phyloP scores from a whole-genome alignment of 2,329 filamentous ascomycete species.

The Colletotrichum godetiae region DNA sequence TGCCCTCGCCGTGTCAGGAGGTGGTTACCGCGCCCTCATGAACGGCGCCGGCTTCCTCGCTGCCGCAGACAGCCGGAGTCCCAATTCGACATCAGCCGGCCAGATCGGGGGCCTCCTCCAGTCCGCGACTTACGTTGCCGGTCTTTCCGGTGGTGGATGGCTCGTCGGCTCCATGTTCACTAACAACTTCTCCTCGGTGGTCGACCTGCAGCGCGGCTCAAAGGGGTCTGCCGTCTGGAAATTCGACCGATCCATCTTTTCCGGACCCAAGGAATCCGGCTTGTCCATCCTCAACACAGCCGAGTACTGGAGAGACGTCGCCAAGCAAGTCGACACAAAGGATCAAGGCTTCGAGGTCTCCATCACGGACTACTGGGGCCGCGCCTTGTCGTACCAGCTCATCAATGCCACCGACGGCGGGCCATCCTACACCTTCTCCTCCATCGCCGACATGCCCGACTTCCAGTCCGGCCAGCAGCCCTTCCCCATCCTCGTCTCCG shows the following conservation, averaged over 20 bases:
- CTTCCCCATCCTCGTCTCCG: conserved; percentile 62
- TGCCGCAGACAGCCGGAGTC: conserved; percentile 81
- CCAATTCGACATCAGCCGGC: conserved; percentile 68
- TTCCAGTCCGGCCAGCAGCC: conserved; percentile 57
- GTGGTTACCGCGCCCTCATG: conserved; percentile 88
- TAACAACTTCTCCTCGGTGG: conserved; percentile 85
- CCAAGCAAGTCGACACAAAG: conserved; percentile 50
- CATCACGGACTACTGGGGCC: conserved; percentile 90
- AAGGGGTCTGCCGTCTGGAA: conserved; percentile 51
- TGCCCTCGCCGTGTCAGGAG: conserved; percentile 82
- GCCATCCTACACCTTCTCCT: conserved; percentile 83
- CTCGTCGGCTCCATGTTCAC: conserved; percentile 83
- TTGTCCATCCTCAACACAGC: conserved; percentile 43
- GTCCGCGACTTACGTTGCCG: conserved; percentile 82
- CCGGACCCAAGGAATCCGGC: conserved; percentile 50
- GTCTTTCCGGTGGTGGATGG: conserved; percentile 87
- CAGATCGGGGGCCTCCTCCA: conserved; percentile 86
- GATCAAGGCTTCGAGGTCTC: conserved; percentile 64
- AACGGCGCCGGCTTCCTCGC: conserved; percentile 84
- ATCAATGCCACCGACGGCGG: conserved; percentile 82
- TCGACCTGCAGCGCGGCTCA: conserved; percentile 61
- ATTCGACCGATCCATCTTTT: conserved; percentile 54
- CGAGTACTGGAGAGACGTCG: conserved; percentile 50
- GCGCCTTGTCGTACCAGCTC: conserved; percentile 87
- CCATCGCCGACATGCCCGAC: conserved; percentile 56